Conservation (phyloP, 2,329 filamentous ascomycete species). For the Beauveria scarabaeidicola region DNA sequence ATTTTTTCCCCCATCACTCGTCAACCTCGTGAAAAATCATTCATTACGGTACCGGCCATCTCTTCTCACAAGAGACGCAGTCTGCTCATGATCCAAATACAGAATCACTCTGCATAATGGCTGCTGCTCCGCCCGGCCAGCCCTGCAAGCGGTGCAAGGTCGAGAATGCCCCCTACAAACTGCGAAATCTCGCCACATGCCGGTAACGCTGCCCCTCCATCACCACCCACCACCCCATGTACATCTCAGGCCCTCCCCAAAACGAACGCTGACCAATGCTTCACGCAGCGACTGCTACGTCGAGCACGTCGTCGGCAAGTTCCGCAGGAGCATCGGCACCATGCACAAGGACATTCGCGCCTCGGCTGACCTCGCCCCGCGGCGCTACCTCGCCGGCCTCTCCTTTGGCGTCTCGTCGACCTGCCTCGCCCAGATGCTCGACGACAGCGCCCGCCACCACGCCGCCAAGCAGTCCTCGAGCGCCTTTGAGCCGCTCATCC, state of each 20-base stretch:
- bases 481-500: slow-evolving; percentile 58
- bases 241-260: too few relatives aligned
- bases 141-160: slow-evolving; percentile 18
- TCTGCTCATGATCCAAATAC: neutral
- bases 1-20: neutral
- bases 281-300: slow-evolving; percentile 56
- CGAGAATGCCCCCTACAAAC: slow-evolving; percentile 13
- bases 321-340: slow-evolving; percentile 59
- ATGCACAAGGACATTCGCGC: slow-evolving; percentile 40
- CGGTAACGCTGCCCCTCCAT: slow-evolving; percentile 14
- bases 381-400: slow-evolving; percentile 62
- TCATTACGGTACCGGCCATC: neutral
- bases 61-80: neutral
- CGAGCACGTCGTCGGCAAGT: slow-evolving; percentile 69
- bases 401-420: slow-evolving; percentile 79
- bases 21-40: neutral
- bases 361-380: slow-evolving; percentile 25
- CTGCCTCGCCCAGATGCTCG: slow-evolving; percentile 66
- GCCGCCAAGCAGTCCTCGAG: slow-evolving; percentile 53
- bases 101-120: neutral
- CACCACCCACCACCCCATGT: too few relatives aligned
- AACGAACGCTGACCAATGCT: slow-evolving; percentile 1
- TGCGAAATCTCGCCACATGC: slow-evolving; percentile 20
- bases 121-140: neutral
- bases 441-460: slow-evolving; percentile 59